A percentile compares a stretch with the other conserved stretches of the same genome.
phyloP scores from a whole-genome alignment of 306 rosid genomes.

The Cicer bijugum region DNA sequence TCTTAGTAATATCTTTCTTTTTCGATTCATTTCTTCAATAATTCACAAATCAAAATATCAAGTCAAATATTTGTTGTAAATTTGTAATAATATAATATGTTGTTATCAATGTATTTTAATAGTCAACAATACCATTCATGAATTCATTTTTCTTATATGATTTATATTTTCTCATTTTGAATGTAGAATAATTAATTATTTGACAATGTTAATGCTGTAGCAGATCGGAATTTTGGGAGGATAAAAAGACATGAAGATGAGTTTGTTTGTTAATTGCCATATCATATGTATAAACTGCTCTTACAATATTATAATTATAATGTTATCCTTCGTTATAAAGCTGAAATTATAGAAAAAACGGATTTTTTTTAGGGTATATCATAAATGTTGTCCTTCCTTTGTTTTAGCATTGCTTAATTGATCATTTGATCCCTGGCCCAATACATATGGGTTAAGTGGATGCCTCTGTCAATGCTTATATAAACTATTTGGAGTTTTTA shows the following conservation, averaged over 20 bases:
- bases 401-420: slow-evolving; percentile 33
- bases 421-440: neutral
- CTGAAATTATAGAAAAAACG: neutral
- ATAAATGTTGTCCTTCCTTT: no score
- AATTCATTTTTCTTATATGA: neutral
- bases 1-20: slow-evolving; percentile 28
- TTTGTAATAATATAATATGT: neutral
- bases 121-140: neutral
- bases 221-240: neutral
- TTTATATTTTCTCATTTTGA: neutral
- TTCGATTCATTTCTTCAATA: slow-evolving; percentile 4
- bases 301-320: neutral
- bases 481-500: slow-evolving; percentile 23
- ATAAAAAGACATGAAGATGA: no score
- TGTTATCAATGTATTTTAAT: neutral
- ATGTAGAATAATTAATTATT: neutral
- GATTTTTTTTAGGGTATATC: neutral
- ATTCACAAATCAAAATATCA: neutral
- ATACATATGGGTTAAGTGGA: slow-evolving; percentile 21
- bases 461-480: slow-evolving; percentile 31
- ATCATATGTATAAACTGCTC: neutral
- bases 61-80: neutral
- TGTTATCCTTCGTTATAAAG: neutral
- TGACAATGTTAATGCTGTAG: neutral
- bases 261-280: neutral